Evolutionary conservation across 306 rosid species (phyloP).

Genomic region (Albizia julibrissin): DNA sequence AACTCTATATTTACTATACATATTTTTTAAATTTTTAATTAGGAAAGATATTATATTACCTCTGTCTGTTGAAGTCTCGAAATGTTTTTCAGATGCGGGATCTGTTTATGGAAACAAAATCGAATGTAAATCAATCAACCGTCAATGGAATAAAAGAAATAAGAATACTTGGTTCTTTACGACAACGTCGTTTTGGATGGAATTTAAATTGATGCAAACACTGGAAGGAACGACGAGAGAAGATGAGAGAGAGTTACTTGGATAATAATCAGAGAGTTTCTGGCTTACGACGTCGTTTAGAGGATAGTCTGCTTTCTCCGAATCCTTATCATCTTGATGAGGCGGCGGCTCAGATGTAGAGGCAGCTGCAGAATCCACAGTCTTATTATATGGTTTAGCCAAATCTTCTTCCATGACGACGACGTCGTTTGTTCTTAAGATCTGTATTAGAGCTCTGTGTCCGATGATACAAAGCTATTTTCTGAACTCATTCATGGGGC

Average conservation of each 20-base stretch:
- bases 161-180: background rate
- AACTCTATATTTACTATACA: no score
- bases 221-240: background rate
- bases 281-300: background rate
- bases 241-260: background rate
- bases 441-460: no score
- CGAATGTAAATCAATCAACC: no score
- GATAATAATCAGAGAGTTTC: background rate
- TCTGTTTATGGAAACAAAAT: background rate
- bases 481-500: background rate
- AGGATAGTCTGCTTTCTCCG: background rate
- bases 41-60: background rate
- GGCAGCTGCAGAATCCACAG: background rate
- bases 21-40: no score
- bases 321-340: background rate
- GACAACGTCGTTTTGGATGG: background rate
- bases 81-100: background rate
- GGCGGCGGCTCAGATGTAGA: background rate
- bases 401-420: background rate
- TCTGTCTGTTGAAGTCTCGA: background rate
- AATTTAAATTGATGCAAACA: background rate
- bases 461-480: background rate
- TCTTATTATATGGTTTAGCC: background rate
- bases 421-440: background rate
- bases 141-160: no score